A percentile compares a stretch with the other conserved stretches of the same genome.
Evolutionary conservation across 1,284 basidiomycete species (phyloP).

Genomic region (Binderoboletus segoi): DNA sequence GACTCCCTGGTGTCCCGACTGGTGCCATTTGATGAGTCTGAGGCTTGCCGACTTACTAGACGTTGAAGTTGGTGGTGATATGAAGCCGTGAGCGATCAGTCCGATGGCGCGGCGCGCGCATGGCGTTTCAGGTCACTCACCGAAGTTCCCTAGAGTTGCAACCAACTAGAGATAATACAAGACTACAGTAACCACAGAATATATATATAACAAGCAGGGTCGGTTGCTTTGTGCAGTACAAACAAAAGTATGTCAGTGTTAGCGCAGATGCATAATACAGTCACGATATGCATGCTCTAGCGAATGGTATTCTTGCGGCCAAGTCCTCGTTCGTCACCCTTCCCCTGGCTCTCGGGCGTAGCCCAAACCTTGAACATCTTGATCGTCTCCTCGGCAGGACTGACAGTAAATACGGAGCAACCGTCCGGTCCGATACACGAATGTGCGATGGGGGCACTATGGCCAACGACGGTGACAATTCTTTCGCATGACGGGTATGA

Average conservation of each 20-base stretch:
- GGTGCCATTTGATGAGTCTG: slow-evolving; percentile 22
- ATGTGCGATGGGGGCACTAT: slow-evolving; percentile 32
- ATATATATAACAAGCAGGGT: slow-evolving; percentile 10
- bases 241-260: slow-evolving; percentile 6
- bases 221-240: slow-evolving; percentile 8
- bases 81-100: not conserved
- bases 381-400: slow-evolving; percentile 43
- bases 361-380: slow-evolving; percentile 41
- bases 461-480: slow-evolving; percentile 36
- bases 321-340: slow-evolving; percentile 27
- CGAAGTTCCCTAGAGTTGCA: not conserved
- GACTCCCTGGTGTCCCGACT: slow-evolving; percentile 28
- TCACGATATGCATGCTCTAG: slow-evolving; percentile 10
- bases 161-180: slow-evolving; percentile 2
- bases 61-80: not conserved
- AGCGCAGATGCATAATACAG: not conserved
- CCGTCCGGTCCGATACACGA: slow-evolving; percentile 39
- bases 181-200: slow-evolving; percentile 12
- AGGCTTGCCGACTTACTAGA: not conserved
- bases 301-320: slow-evolving; percentile 29
- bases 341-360: slow-evolving; percentile 20
- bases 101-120: too few relatives aligned
- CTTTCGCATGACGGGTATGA: slow-evolving; percentile 51
- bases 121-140: too few relatives aligned
- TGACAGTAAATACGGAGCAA: slow-evolving; percentile 44